A percentile compares a stretch with the other conserved stretches of the same genome.
Conservation (phyloP, 2,329 filamentous ascomycete species). For the Ceratocystis harringtonii region DNA sequence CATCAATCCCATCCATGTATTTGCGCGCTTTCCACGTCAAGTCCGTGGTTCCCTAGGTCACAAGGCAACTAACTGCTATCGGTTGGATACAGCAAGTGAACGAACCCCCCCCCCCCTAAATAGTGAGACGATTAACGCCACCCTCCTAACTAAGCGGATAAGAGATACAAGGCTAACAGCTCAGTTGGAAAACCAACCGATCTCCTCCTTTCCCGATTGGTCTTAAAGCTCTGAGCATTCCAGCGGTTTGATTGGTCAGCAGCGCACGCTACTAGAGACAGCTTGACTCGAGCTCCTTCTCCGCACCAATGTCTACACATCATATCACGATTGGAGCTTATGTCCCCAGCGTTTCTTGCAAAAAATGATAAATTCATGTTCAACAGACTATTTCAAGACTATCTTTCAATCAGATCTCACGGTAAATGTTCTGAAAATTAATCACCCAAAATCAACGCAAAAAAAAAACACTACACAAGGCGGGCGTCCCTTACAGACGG, state of each 20-base stretch:
- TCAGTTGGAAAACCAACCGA: neutral
- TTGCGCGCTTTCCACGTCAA: neutral
- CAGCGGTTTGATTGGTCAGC: neutral
- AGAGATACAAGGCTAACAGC: neutral
- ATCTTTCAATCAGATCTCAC: conserved; percentile 5
- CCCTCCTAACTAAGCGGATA: neutral
- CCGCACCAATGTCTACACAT: no score
- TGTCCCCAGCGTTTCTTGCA: neutral
- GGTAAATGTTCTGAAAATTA: conserved; percentile 8
- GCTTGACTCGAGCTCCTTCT: neutral
- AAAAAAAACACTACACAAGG: neutral
- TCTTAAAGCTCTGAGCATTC: no score
- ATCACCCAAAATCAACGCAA: conserved; percentile 11
- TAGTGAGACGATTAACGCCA: neutral
- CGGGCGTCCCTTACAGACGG: conserved; percentile 38
- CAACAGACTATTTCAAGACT: conserved; percentile 1
- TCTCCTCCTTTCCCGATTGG: no score
- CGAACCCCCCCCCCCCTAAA: neutral
- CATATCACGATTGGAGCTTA: no score
- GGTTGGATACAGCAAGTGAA: neutral
- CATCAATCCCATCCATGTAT: neutral
- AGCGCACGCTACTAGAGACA: neutral
- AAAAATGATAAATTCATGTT: conserved; percentile 2
- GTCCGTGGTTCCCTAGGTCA: neutral
- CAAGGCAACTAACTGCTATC: neutral